phyloP scores from a whole-genome alignment of 805 yeast species.

The Pichia pseudocactophila region DNA sequence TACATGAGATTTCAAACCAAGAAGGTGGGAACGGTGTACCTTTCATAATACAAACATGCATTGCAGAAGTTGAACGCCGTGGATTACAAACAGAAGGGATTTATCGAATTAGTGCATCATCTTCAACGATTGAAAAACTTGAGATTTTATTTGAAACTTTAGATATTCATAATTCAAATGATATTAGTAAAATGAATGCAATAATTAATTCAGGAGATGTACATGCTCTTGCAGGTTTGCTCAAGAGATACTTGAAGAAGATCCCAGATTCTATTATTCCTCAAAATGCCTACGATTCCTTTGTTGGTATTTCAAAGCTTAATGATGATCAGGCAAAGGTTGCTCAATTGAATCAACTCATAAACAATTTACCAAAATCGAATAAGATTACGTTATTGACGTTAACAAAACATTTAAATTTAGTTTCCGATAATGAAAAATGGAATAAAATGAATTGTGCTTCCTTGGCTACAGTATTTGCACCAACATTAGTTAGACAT shows the following conservation, averaged over 20 bases:
- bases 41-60: conserved; percentile 58
- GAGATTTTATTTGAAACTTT: conserved; percentile 28
- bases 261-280: conserved; percentile 82
- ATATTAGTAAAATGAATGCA: conserved; percentile 21
- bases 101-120: conserved; percentile 82
- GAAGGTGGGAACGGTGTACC: conserved; percentile 60
- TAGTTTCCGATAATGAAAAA: conserved; percentile 43
- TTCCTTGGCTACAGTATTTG: conserved; percentile 86
- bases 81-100: conserved; percentile 80
- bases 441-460: conserved; percentile 74
- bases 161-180: conserved; percentile 23
- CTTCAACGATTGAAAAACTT: conserved; percentile 47
- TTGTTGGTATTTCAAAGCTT: conserved; percentile 44
- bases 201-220: conserved; percentile 44
- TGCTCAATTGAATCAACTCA: conserved; percentile 36
- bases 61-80: conserved; percentile 65
- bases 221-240: conserved; percentile 76
- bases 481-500: conserved; percentile 85
- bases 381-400: conserved; percentile 49
- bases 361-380: conserved; percentile 53
- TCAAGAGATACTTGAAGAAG: conserved; percentile 79
- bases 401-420: conserved; percentile 56
- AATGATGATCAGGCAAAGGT: conserved; percentile 25
- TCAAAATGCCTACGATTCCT: conserved; percentile 55
- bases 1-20: conserved; percentile 51